Percentiles rank a stretch among this genome's conserved stretches.
These are phyloP conservation scores for Trichoderma guizhouense DNA, from an alignment of 2,329 filamentous ascomycete species.

Conservation along the genomic window DNA sequence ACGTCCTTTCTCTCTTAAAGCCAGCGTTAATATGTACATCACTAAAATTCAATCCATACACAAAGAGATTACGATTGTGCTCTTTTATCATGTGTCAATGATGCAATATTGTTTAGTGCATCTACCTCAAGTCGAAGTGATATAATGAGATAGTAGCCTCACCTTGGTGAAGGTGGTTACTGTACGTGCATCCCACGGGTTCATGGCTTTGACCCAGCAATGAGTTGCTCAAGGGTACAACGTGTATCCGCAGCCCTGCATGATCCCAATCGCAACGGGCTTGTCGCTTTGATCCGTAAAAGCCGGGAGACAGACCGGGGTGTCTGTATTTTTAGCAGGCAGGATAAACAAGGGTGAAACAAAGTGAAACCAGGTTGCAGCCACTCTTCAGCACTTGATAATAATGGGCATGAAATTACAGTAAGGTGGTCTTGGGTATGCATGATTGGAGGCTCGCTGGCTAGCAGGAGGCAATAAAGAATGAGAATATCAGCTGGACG, in stretches of 20 bases:
- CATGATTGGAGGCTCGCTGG: background rate
- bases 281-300: slow-evolving; percentile 1
- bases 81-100: background rate
- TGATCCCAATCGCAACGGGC: background rate
- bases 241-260: slow-evolving; percentile 4
- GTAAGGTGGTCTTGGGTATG: background rate
- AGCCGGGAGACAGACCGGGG: background rate
- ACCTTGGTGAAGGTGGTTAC: background rate
- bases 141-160: background rate
- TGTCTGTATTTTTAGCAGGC: slow-evolving; percentile 4
- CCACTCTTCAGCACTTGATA: background rate
- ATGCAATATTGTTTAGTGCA: background rate
- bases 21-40: background rate
- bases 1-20: background rate
- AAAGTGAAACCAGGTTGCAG: background rate
- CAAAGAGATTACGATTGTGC: background rate
- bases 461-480: background rate
- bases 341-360: slow-evolving; percentile 1
- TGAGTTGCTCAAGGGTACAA: background rate
- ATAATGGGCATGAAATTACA: background rate
- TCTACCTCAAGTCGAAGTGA: background rate
- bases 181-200: background rate
- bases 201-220: background rate
- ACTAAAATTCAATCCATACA: background rate
- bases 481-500: background rate